phyloP scores from a whole-genome alignment of 352 stramenopile species.

The Phytophthora hybrid region DNA sequence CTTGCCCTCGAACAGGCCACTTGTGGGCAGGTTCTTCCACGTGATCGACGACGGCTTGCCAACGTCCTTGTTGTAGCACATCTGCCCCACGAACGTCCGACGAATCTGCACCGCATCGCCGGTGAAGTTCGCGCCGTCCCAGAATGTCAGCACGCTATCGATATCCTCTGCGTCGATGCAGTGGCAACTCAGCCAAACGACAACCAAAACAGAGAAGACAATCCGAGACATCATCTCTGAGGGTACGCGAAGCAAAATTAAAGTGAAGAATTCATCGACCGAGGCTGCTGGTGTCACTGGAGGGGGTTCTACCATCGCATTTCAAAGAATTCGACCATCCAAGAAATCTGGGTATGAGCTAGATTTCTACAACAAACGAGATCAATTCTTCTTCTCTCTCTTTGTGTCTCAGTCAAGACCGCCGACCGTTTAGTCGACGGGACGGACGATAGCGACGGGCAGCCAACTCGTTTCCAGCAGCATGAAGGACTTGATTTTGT shows the following conservation, averaged over 20 bases:
- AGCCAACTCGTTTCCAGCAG: conserved; percentile 21
- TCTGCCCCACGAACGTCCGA: not conserved
- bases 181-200: not conserved
- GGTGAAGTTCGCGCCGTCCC: not conserved
- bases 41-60: not conserved
- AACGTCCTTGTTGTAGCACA: not conserved
- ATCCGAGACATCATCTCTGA: not conserved
- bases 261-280: not conserved
- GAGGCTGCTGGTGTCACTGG: not conserved
- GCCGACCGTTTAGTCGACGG: not conserved
- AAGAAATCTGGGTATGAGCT: not conserved
- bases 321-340: not conserved
- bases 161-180: not conserved
- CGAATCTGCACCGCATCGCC: not conserved
- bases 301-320: not conserved
- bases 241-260: not conserved
- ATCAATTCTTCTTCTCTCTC: not conserved
- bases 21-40: conserved; percentile 1
- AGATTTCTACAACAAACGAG: not conserved
- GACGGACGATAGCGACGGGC: conserved; percentile 12
- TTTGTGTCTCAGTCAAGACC: no score
- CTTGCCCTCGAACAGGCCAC: conserved; percentile 6
- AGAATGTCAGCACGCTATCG: not conserved
- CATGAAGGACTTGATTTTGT: conserved; percentile 41
- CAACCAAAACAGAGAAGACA: not conserved